Percentiles rank a stretch among this genome's conserved stretches.
phyloP scores from a whole-genome alignment of 2,329 filamentous ascomycete species.

The Coniochaeta pulveracea region DNA sequence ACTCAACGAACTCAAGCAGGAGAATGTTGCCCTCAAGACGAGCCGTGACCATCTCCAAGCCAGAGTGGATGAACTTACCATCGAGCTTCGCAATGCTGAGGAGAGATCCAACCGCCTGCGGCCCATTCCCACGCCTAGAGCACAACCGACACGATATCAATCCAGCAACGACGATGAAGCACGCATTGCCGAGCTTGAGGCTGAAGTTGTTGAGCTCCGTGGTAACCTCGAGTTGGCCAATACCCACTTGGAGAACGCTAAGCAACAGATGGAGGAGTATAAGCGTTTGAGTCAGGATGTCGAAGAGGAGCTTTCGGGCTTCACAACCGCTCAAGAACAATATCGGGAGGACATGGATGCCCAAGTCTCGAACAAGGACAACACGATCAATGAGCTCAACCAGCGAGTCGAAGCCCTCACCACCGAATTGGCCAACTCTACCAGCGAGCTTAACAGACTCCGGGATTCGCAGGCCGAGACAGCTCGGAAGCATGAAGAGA shows the following conservation, averaged over 20 bases:
- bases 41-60: slow-evolving; percentile 80
- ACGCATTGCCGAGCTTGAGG: slow-evolving; percentile 66
- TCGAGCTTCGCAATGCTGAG: slow-evolving; percentile 80
- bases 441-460: slow-evolving; percentile 68
- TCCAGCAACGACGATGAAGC: slow-evolving; percentile 31
- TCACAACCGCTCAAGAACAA: slow-evolving; percentile 72
- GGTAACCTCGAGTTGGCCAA: slow-evolving; percentile 75
- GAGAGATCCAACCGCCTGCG: slow-evolving; percentile 76
- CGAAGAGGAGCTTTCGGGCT: slow-evolving; percentile 75
- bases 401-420: slow-evolving; percentile 77
- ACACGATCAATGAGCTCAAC: slow-evolving; percentile 68
- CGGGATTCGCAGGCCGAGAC: slow-evolving; percentile 73
- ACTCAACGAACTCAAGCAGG: slow-evolving; percentile 71
- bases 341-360: slow-evolving; percentile 79
- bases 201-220: slow-evolving; percentile 78
- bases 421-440: slow-evolving; percentile 68
- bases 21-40: slow-evolving; percentile 77
- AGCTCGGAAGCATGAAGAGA: slow-evolving; percentile 61
- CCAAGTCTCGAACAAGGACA: slow-evolving; percentile 65
- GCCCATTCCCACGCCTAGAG: slow-evolving; percentile 59
- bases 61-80: slow-evolving; percentile 77
- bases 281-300: slow-evolving; percentile 76
- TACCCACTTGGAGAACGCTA: slow-evolving; percentile 70
- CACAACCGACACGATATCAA: slow-evolving; percentile 24
- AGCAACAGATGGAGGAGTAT: slow-evolving; percentile 76